phyloP scores from a whole-genome alignment of 2,329 filamentous ascomycete species.

The Arthrobotrys megalospora region DNA sequence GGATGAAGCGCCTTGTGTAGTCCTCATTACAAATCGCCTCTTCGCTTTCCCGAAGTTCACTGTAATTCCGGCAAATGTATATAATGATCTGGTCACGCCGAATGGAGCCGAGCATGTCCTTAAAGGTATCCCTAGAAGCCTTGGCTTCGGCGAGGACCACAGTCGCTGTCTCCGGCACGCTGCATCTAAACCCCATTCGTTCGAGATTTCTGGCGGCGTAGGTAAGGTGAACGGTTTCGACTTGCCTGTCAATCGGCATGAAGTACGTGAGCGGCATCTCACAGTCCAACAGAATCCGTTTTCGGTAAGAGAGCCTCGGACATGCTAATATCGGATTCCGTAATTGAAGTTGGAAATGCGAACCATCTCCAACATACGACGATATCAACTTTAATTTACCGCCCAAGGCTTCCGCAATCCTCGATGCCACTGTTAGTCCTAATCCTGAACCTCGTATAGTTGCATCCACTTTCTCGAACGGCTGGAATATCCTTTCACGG shows the following conservation, averaged over 20 bases:
- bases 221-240: constrained; percentile 45
- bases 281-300: constrained; percentile 27
- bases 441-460: constrained; percentile 68
- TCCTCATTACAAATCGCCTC: constrained; percentile 41
- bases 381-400: constrained; percentile 67
- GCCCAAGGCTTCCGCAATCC: constrained; percentile 68
- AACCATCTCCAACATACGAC: constrained; percentile 67
- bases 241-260: constrained; percentile 45
- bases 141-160: constrained; percentile 47
- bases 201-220: constrained; percentile 48
- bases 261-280: constrained; percentile 56
- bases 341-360: constrained; percentile 68
- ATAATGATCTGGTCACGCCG: constrained; percentile 50
- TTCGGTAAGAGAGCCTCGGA: constrained; percentile 28
- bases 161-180: constrained; percentile 18
- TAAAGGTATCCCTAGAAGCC: constrained; percentile 20
- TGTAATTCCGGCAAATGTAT: constrained; percentile 54
- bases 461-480: constrained; percentile 68
- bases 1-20: constrained; percentile 50
- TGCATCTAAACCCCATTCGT: constrained; percentile 47
- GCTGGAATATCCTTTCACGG: constrained; percentile 68
- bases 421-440: constrained; percentile 69
- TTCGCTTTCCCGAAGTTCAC: constrained; percentile 33
- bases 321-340: constrained; percentile 64
- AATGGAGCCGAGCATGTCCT: constrained; percentile 37